Evolutionary conservation across 306 rosid species (phyloP), one percentile per base, ranked within the genome.

Genomic region (Acacia acuminata): DNA sequence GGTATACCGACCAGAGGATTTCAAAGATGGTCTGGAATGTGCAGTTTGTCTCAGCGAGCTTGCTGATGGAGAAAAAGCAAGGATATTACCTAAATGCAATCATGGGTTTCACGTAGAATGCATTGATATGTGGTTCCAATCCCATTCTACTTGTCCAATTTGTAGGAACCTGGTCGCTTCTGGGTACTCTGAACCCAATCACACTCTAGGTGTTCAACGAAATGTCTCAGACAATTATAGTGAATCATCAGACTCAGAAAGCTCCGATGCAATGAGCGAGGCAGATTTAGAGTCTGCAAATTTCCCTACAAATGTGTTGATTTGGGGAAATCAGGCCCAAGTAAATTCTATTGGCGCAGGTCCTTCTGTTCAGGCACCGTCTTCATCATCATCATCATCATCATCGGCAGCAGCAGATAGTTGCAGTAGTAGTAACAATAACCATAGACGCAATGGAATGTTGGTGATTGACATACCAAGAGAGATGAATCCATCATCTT

Each of bases 101-200:
- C 99, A 96, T 83, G 96, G 89, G 3, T 96, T 96, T 86, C 99
- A 96, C 20, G 89, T 90, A 4, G 93, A 89, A 73, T 96, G 99
- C 64, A 94, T 96, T 15, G 99, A 94, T 84, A 96, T 91, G 99
- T 96, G 99, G 99, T 92, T 96, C 70, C 97, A 90, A 47, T 96
- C 94, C 19, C 98, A 96, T 86, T 84, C 98, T 2, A 94, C 98
- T 0, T 96, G 99, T 70, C 99, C 99, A 5, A 89, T 96, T 63
- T 96, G 99, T 63, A 85, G 99, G 77, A 83, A 87, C 87, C 81
- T 90, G 0, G 94, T 94, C 7, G 86, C 77, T 34, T 82, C 92
- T n/a, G 83, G 69, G 38, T 34, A 47, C 43, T 44, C 77, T 3
- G 5, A 55, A 24, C 13, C 61, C 24, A 22, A 17, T n/a, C 15